These are phyloP conservation scores for Jaenimonas drosophilae DNA, from an alignment of 208 protist genomes.

Conservation along the genomic window DNA sequence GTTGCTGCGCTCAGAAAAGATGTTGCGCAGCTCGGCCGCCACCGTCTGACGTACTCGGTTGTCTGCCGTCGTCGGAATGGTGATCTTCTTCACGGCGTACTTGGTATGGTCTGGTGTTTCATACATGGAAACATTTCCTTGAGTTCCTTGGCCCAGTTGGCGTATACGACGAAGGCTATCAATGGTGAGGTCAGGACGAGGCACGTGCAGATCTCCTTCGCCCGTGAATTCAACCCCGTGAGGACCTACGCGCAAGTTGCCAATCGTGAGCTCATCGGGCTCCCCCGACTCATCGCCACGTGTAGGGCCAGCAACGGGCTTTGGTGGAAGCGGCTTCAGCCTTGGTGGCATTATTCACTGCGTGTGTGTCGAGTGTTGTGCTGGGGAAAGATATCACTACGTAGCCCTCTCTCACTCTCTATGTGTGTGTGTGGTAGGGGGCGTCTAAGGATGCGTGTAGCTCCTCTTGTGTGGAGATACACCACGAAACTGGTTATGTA, in stretches of 20 bases:
- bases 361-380: too few species aligned
- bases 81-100: constrained; percentile 77
- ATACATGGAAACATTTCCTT: constrained; percentile 78
- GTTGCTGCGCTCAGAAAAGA: constrained; percentile 59
- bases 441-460: too few species aligned
- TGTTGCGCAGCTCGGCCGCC: constrained; percentile 74
- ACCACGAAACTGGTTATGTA: too few species aligned
- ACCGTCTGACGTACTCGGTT: constrained; percentile 55
- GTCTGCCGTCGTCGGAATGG: constrained; percentile 48
- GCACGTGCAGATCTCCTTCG: constrained; percentile 63
- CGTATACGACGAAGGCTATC: constrained; percentile 33
- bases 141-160: constrained; percentile 52
- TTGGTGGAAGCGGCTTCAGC: constrained; percentile 50
- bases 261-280: constrained; percentile 51
- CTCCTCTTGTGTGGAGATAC: too few species aligned
- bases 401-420: too few species aligned
- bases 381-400: too few species aligned
- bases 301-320: constrained; percentile 19
- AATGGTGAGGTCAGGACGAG: constrained; percentile 48
- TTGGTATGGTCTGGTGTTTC: constrained; percentile 19
- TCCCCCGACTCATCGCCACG: constrained; percentile 17
- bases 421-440: too few species aligned
- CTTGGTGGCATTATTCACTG: constrained; percentile 83
- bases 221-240: constrained; percentile 69
- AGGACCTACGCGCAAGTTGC: constrained; percentile 64